A percentile compares a stretch with the other conserved stretches of the same genome.
Evolutionary conservation across 257 asterid genomes (phyloP).

Genomic region (Ophiorrhiza pumila): DNA sequence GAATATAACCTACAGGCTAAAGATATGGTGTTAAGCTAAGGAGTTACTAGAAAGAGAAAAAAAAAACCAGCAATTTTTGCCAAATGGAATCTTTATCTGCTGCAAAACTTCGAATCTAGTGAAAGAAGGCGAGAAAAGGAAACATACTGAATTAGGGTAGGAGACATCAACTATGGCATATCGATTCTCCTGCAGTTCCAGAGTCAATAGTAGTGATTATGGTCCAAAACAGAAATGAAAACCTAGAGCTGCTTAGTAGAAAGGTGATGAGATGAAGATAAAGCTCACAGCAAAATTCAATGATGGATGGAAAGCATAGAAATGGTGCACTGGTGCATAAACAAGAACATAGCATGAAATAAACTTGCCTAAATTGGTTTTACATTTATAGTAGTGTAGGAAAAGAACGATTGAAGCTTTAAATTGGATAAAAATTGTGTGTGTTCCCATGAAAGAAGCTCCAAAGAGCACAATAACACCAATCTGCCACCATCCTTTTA

Average conservation of each 20-base stretch:
- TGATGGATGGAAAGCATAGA: background rate
- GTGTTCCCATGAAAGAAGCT: background rate
- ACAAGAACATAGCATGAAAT: background rate
- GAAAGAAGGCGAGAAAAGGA: conserved; percentile 20
- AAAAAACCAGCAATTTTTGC: conserved; percentile 8
- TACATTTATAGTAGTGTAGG: background rate
- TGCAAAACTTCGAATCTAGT: conserved; percentile 3
- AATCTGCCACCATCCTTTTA: background rate
- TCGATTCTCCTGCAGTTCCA: conserved; percentile 76
- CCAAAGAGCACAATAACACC: background rate
- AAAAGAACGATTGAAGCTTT: background rate
- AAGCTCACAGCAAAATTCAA: background rate
- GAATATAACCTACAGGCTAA: conserved; percentile 95
- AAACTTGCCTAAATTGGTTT: background rate
- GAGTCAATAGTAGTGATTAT: background rate
- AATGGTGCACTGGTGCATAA: background rate
- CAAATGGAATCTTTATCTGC: conserved; percentile 1
- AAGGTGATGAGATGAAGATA: background rate
- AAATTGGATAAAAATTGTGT: background rate
- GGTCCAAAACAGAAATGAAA: background rate
- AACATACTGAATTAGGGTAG: conserved; percentile 77
- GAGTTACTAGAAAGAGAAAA: conserved; percentile 11
- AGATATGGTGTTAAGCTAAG: conserved; percentile 28
- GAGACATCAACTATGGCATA: conserved; percentile 87
- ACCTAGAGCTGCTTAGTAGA: background rate